phyloP scores from a whole-genome alignment of 345 rosid species.

The Brassica carinata region DNA sequence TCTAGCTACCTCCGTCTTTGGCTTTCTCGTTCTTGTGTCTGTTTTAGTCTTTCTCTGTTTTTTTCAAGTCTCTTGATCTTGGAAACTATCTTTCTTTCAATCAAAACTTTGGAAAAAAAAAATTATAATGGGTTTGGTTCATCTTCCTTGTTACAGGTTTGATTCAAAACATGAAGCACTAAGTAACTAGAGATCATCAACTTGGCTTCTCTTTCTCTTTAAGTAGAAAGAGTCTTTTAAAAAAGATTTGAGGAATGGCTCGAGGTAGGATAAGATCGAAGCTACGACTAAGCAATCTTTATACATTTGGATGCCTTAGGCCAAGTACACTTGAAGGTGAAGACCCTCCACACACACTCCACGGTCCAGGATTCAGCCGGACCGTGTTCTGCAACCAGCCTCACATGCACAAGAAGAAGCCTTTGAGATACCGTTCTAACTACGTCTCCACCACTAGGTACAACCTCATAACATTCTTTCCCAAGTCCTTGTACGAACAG shows the following conservation, averaged over 20 bases:
- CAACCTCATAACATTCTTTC: conserved; percentile 71
- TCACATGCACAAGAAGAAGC: conserved; percentile 65
- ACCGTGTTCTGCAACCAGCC: conserved; percentile 86
- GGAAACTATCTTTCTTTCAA: not conserved
- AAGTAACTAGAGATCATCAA: not conserved
- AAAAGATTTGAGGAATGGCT: conserved; percentile 39
- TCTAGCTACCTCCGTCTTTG: not conserved
- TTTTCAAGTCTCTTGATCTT: not conserved
- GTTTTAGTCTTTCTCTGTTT: conserved; percentile 16
- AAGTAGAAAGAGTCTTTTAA: too few species aligned
- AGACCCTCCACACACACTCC: conserved; percentile 51
- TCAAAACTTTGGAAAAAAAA: not conserved
- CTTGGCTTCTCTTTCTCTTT: too few species aligned
- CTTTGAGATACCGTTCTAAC: conserved; percentile 75
- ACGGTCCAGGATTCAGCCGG: conserved; percentile 72
- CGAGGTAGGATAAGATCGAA: conserved; percentile 80
- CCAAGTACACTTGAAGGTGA: conserved; percentile 49
- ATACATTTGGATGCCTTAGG: conserved; percentile 76
- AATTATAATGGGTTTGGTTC: conserved; percentile 5
- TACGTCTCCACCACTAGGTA: conserved; percentile 87
- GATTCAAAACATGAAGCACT: not conserved
- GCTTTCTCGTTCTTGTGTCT: conserved; percentile 3
- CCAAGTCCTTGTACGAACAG: conserved; percentile 90
- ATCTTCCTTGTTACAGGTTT: conserved; percentile 24
- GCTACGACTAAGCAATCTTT: conserved; percentile 70